A percentile compares a stretch with the other conserved stretches of the same genome.
phyloP scores from a whole-genome alignment of 495 filamentous ascomycete species.

The Staphylotrichum tortipilum region DNA sequence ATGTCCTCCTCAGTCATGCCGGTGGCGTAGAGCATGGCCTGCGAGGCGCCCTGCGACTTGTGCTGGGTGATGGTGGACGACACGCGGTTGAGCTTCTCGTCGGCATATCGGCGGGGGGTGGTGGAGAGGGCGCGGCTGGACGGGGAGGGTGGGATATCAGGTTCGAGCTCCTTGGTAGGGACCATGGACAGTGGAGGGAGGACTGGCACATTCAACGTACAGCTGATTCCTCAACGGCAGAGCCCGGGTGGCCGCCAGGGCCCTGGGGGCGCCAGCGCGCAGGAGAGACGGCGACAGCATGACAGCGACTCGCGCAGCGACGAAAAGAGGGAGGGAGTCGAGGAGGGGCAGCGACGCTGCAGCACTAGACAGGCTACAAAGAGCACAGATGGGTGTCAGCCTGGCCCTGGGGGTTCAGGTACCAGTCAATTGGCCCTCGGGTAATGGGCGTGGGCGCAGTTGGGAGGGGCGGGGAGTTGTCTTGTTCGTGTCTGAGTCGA shows the following conservation, averaged over 20 bases:
- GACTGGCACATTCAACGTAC: slow-evolving; percentile 19
- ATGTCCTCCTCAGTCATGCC: slow-evolving; percentile 77
- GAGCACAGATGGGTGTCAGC: neutral
- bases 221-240: slow-evolving; percentile 29
- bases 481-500: slow-evolving; percentile 2
- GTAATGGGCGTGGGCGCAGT: too few relatives aligned
- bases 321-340: neutral
- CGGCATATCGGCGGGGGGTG: slow-evolving; percentile 32
- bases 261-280: slow-evolving; percentile 31
- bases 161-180: too few relatives aligned
- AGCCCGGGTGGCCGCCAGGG: slow-evolving; percentile 30
- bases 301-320: too few relatives aligned
- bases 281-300: slow-evolving; percentile 35
- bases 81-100: slow-evolving; percentile 64
- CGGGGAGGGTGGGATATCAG: neutral
- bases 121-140: slow-evolving; percentile 36
- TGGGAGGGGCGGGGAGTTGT: neutral
- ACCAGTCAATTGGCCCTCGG: slow-evolving; percentile 17
- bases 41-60: slow-evolving; percentile 93
- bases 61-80: slow-evolving; percentile 84
- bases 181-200: neutral
- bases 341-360: too few relatives aligned
- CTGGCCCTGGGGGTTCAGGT: neutral
- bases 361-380: too few relatives aligned
- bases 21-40: slow-evolving; percentile 97